Percentiles rank a stretch among this genome's conserved stretches.
Evolutionary conservation across 768 basidiomycete genomes (phyloP).

Genomic region (Boletus edulis): DNA sequence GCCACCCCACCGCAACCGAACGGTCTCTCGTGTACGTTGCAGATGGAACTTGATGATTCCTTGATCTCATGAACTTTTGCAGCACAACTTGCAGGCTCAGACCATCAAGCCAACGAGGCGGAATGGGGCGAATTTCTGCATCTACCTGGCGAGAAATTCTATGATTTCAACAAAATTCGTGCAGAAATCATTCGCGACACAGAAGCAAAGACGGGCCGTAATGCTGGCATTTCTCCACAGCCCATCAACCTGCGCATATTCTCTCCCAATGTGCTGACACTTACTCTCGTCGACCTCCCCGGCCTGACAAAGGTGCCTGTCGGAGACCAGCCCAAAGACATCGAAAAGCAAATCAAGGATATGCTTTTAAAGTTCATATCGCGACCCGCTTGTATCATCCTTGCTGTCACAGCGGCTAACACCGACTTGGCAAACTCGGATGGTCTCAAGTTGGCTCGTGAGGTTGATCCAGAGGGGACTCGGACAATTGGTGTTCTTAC

Average conservation of each 20-base stretch:
- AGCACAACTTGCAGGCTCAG: conserved; percentile 43
- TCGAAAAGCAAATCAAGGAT: conserved; percentile 95
- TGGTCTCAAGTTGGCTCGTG: conserved; percentile 92
- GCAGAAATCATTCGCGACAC: conserved; percentile 97
- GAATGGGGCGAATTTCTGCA: conserved; percentile 99
- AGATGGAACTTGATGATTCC: not conserved
- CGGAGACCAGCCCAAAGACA: conserved; percentile 95
- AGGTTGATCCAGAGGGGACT: conserved; percentile 95
- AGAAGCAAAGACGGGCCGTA: conserved; percentile 97
- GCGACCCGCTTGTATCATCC: conserved; percentile 92
- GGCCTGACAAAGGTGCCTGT: conserved; percentile 95
- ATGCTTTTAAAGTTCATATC: conserved; percentile 96
- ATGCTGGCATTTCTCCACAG: conserved; percentile 95
- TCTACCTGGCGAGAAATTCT: conserved; percentile 95
- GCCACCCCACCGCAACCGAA: conserved; percentile 46
- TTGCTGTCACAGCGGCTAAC: conserved; percentile 95
- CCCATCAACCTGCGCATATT: conserved; percentile 98
- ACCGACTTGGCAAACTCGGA: conserved; percentile 98
- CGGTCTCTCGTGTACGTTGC: conserved; percentile 41
- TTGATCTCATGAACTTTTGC: conserved; percentile 5
- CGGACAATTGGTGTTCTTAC: conserved; percentile 98
- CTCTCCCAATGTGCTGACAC: conserved; percentile 95
- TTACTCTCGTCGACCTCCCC: conserved; percentile 96
- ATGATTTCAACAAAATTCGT: conserved; percentile 95
- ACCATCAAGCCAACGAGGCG: conserved; percentile 82